These are phyloP conservation scores for Leucosporidium yakuticum DNA, from an alignment of 768 basidiomycete species.

Conservation along the genomic window DNA sequence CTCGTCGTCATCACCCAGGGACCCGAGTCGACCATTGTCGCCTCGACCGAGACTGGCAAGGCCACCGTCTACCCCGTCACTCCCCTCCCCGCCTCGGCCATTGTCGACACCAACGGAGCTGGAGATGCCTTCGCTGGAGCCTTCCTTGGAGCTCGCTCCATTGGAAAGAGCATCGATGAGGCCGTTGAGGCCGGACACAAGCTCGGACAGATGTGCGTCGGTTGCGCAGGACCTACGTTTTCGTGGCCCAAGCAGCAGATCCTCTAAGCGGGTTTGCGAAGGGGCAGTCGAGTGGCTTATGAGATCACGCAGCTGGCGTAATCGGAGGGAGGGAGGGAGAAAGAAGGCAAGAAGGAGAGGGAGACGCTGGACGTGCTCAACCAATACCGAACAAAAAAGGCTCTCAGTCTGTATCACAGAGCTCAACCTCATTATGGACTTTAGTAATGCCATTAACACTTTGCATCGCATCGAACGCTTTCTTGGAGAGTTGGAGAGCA, in stretches of 20 bases:
- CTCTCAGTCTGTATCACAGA: slow-evolving; percentile 5
- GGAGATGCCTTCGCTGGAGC: slow-evolving; percentile 97
- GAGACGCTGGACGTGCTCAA: too few relatives aligned
- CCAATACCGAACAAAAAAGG: background rate
- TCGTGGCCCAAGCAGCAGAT: slow-evolving; percentile 36
- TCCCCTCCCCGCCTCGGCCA: slow-evolving; percentile 56
- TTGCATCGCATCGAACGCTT: background rate
- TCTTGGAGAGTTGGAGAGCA: too few relatives aligned
- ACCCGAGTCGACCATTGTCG: slow-evolving; percentile 67
- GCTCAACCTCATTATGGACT: slow-evolving; percentile 18
- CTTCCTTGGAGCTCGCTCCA: slow-evolving; percentile 76
- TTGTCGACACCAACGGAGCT: slow-evolving; percentile 96
- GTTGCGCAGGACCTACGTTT: slow-evolving; percentile 53
- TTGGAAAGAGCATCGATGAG: slow-evolving; percentile 71
- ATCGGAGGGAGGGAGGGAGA: slow-evolving; percentile 3
- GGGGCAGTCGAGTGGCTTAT: background rate
- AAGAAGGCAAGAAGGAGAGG: background rate
- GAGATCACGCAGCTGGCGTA: background rate
- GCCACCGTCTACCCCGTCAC: slow-evolving; percentile 58
- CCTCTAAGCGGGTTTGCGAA: slow-evolving; percentile 19
- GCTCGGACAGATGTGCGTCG: slow-evolving; percentile 76
- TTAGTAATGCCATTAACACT: background rate
- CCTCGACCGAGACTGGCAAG: slow-evolving; percentile 55
- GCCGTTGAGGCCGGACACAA: slow-evolving; percentile 79
- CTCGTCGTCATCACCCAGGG: slow-evolving; percentile 89